Base-by-base conservation (phyloP, 208 protist genomes). In the Trypanosoma congolense region DNA sequence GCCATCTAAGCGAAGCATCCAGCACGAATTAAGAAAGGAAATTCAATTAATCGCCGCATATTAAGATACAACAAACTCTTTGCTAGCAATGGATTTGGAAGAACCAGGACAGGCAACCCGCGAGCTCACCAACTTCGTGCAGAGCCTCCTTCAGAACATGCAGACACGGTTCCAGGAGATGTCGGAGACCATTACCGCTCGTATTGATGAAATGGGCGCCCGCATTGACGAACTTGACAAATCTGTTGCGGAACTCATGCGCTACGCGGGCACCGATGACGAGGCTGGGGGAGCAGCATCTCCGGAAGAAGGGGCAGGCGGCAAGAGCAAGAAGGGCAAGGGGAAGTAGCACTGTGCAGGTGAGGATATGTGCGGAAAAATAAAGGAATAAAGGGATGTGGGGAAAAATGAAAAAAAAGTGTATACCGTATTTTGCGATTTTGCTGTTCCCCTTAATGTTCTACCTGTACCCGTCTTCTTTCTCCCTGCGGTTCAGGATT, bases 101-200 rank as follows among this genome's bases (percentile, higher is more conserved):
- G 19, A 22, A 42, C 33, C 42, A 46, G 21, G 21, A n/a, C 81
- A 90, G 42, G 82, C 79, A 21, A 95, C 91, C 25, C 77, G 93
- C 59, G 91, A 97, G 62, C 74, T 97, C 14, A 96, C 90, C 1
- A 61, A 75, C n/a, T 96, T 95, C 50, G 92, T 97, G 59, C 95
- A 98, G 70, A 84, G 82, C 24, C 76, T 98, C 18, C 71, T 98
- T 18, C 83, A 96, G 67, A 87, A 96, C 56, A 97, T 97, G 93
- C 96, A 98, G 70, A 68, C 73, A 0, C 81, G 93, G 44, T 98
- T 98, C 66, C 88, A 97, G 61, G 91, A 97, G 41, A 97, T 97
- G 93, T 94, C 88, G 16, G 90, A 92, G 45, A 78, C 81, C 46
- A 98, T 98, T 59, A 83, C 97, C 54, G 61, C 61, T 8, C 77